Conservation (phyloP, 495 filamentous ascomycete species). For the Melanomma pulvis-pyrius region DNA sequence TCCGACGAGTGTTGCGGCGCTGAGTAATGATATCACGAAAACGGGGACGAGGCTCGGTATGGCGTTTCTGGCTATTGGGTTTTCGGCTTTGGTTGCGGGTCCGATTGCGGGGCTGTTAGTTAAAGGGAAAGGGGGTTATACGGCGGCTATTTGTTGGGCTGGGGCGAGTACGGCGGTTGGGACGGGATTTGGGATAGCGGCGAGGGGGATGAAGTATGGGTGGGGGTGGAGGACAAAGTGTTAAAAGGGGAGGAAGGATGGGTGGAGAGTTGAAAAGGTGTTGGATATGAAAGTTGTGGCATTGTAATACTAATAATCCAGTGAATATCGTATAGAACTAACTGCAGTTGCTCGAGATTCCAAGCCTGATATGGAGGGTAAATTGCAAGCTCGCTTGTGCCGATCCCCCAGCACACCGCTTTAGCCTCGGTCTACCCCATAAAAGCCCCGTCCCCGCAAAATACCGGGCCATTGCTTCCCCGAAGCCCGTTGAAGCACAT, state of each 20-base stretch:
- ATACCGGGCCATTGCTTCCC: background rate
- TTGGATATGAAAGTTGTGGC: no score
- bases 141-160: constrained; percentile 17
- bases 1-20: constrained; percentile 60
- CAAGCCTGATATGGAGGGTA: no score
- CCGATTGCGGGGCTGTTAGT: constrained; percentile 72
- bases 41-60: constrained; percentile 80
- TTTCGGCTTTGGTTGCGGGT: constrained; percentile 72
- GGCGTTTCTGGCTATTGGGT: constrained; percentile 70
- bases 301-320: no score
- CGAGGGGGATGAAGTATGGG: constrained; percentile 19
- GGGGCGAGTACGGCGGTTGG: constrained; percentile 3
- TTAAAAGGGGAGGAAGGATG: constrained; percentile 3
- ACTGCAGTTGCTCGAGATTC: no score
- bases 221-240: constrained; percentile 17
- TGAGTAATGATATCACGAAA: constrained; percentile 66
- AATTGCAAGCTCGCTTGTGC: no score
- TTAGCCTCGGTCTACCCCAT: background rate
- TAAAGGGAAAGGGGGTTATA: constrained; percentile 13
- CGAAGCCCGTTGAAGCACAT: background rate
- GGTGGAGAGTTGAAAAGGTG: no score
- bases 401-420: no score
- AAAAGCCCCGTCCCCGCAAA: background rate
- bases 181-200: constrained; percentile 2
- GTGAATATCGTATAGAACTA: no score